Evolutionary conservation across 352 stramenopile genomes (phyloP).

Genomic region (Phytophthora ramorum): DNA sequence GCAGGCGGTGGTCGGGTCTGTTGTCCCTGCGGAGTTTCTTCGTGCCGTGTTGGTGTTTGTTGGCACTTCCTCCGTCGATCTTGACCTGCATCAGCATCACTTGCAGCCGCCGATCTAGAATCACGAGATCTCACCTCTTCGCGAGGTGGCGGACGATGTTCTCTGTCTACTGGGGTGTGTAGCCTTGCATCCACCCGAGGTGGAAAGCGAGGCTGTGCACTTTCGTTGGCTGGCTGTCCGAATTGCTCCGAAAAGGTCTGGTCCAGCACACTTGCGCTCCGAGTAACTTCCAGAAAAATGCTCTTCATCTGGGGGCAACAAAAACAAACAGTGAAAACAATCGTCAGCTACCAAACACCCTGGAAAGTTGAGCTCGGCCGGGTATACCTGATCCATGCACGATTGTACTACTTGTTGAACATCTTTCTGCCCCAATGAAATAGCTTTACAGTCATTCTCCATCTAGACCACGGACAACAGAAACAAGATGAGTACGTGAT

Average conservation of each 20-base stretch:
- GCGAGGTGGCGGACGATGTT: constrained; percentile 9
- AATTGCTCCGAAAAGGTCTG: constrained; percentile 94
- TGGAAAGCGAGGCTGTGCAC: constrained; percentile 7
- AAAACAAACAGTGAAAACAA: constrained; percentile 1
- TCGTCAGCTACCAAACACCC: neutral
- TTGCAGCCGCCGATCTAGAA: constrained; percentile 1
- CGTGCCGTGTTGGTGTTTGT: constrained; percentile 14
- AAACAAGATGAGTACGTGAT: neutral
- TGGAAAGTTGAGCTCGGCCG: neutral
- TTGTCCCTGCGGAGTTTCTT: neutral
- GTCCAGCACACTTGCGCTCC: constrained; percentile 88
- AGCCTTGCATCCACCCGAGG: neutral
- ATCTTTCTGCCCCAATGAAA: constrained; percentile 82
- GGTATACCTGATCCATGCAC: constrained; percentile 90
- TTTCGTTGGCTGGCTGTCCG: constrained; percentile 38
- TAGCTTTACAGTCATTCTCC: constrained; percentile 93
- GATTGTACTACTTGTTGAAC: constrained; percentile 73
- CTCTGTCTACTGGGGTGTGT: constrained; percentile 2
- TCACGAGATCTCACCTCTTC: neutral
- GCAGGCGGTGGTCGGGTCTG: constrained; percentile 4
- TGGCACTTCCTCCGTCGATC: constrained; percentile 14
- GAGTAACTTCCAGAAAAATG: constrained; percentile 76
- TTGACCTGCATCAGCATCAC: constrained; percentile 4
- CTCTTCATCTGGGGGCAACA: constrained; percentile 60
- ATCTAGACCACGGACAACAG: constrained; percentile 60